These are phyloP conservation scores for Chytriomyces sp. DNA, from an alignment of 192 early-diverging fungal species.

Conservation along the genomic window DNA sequence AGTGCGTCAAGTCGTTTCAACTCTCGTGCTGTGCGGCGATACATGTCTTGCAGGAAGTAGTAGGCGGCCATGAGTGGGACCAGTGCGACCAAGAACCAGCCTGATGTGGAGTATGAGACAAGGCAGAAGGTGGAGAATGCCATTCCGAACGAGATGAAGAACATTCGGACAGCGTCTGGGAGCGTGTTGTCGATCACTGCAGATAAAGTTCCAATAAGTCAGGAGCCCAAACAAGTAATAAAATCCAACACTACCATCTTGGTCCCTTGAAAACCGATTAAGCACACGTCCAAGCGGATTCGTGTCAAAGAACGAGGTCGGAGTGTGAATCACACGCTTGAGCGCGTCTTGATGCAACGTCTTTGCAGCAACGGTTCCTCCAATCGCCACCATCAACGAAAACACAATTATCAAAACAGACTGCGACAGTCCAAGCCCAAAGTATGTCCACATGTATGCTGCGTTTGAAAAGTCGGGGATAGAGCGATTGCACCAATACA, in stretches of 20 bases:
- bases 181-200: slow-evolving; percentile 63
- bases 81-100: slow-evolving; percentile 36
- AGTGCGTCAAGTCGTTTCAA: slow-evolving; percentile 45
- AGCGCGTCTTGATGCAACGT: slow-evolving; percentile 72
- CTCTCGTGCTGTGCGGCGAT: slow-evolving; percentile 44
- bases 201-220: no score
- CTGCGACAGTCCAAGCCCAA: slow-evolving; percentile 36
- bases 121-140: slow-evolving; percentile 39
- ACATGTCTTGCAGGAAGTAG: slow-evolving; percentile 43
- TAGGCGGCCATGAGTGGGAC: slow-evolving; percentile 39
- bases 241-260: slow-evolving; percentile 44
- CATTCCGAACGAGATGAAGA: slow-evolving; percentile 32
- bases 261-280: slow-evolving; percentile 55
- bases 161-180: slow-evolving; percentile 59
- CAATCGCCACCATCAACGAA: slow-evolving; percentile 55
- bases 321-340: slow-evolving; percentile 68
- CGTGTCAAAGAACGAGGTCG: slow-evolving; percentile 77
- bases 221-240: slow-evolving; percentile 58
- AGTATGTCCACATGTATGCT: slow-evolving; percentile 42
- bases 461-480: slow-evolving; percentile 44
- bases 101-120: slow-evolving; percentile 32
- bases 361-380: slow-evolving; percentile 59
- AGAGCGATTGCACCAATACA: slow-evolving; percentile 37
- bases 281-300: slow-evolving; percentile 78
- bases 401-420: slow-evolving; percentile 36